Evolutionary conservation across 805 yeast species (phyloP), one percentile per base, ranked within the genome.

Genomic region (Saturnispora saitoi): DNA sequence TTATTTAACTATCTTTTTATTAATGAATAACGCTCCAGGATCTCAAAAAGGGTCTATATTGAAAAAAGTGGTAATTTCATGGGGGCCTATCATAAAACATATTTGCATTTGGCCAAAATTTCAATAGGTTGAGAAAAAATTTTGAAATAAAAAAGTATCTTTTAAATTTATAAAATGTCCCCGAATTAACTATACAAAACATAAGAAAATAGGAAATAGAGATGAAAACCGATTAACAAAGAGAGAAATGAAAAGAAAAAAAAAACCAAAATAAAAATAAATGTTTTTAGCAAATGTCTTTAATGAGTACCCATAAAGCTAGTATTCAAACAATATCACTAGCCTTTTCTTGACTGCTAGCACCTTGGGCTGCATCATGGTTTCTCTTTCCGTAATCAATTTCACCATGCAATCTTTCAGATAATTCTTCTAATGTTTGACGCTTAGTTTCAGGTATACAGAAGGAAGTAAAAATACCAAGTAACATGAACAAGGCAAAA

Each of bases 361-460:
- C 26, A 37, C 26, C 41, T 26, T 24, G 39, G 10, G 34, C 29
- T 29, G 48, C 20, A n/a, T 12, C 40, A 8, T 29, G 32, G 7
- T 42, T 42, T 39, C 45, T 48, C 20, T 58, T 58, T 3, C 65
- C 55, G 14, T 59, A 26, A 47, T 79, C 78, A 57, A 81, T 67
- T 71, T 88, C 95, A 63, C 81, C 96, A 64, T 88, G 96, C 61
- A 80, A 79, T 63, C 77, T 78, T 70, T 86, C 95, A 57, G 81
- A 69, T 53, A 88, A 76, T 65, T 86, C 82, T 75, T 88, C 96
- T 59, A 88, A 77, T 43, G 96, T 86, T 78, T 78, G 80, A 76
- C 95, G 81, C 80, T 84, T 86, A 53, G 96, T 87, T 75, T 88
- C 96, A 59, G 95, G 95, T 56, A 87, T 70, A 60, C 86, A 74